Evolutionary conservation across 1,284 basidiomycete genomes (phyloP).

Genomic region (Trichosporon inkin): DNA sequence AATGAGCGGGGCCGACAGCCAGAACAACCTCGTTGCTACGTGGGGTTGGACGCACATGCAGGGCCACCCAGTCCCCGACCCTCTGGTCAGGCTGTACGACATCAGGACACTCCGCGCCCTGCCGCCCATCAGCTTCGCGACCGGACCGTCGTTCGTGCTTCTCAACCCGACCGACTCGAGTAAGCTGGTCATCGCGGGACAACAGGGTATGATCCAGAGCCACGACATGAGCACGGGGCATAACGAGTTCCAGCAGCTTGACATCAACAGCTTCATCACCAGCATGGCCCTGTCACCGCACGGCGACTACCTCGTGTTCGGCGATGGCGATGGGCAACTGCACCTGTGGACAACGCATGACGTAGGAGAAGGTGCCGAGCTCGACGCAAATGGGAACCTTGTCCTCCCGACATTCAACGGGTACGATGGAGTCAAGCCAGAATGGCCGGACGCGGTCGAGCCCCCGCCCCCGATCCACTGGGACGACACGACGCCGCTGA

Average conservation of each 20-base stretch:
- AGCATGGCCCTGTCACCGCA: constrained; percentile 78
- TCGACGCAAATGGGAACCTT: constrained; percentile 37
- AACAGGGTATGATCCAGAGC: constrained; percentile 82
- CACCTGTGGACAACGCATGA: constrained; percentile 75
- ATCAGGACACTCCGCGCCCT: constrained; percentile 71
- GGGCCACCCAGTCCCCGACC: constrained; percentile 82
- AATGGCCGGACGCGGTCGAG: constrained; percentile 75
- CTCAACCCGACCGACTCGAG: constrained; percentile 74
- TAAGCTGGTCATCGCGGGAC: constrained; percentile 73
- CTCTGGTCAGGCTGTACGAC: constrained; percentile 90
- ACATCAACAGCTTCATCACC: constrained; percentile 67
- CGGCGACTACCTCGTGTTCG: constrained; percentile 86
- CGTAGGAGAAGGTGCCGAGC: constrained; percentile 57
- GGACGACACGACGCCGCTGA: constrained; percentile 82
- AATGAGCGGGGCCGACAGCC: constrained; percentile 73
- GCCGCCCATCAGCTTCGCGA: constrained; percentile 78
- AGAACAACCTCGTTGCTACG: constrained; percentile 73
- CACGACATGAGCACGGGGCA: constrained; percentile 76
- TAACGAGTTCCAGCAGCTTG: constrained; percentile 55
- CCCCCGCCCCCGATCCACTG: constrained; percentile 69
- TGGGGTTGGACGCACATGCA: constrained; percentile 86
- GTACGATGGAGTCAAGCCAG: constrained; percentile 71
- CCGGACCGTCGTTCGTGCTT: constrained; percentile 81
- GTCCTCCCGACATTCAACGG: constrained; percentile 71
- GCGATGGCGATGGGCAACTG: constrained; percentile 79